Conservation (phyloP, 2,329 filamentous ascomycete genomes). For the Colletotrichum falcatum region DNA sequence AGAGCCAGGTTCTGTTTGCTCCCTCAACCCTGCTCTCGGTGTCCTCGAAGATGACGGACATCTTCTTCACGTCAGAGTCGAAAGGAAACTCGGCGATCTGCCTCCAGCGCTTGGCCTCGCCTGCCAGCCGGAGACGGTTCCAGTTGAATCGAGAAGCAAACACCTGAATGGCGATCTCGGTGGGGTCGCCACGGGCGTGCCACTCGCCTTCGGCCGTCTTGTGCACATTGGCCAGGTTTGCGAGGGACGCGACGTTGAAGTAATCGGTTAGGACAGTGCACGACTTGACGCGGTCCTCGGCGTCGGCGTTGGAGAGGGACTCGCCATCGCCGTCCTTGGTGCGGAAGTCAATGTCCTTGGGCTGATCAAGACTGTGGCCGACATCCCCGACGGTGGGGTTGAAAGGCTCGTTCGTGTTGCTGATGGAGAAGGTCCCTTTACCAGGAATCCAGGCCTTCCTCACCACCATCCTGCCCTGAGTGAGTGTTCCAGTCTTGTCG, state of each 20-base stretch:
- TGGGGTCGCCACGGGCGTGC: slow-evolving; percentile 75
- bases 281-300: slow-evolving; percentile 53
- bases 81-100: slow-evolving; percentile 78
- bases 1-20: slow-evolving; percentile 58
- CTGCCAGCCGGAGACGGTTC: slow-evolving; percentile 66
- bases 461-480: slow-evolving; percentile 66
- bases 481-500: slow-evolving; percentile 68
- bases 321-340: slow-evolving; percentile 46
- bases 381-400: slow-evolving; percentile 66
- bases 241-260: slow-evolving; percentile 72
- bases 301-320: slow-evolving; percentile 43
- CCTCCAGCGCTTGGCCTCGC: slow-evolving; percentile 63
- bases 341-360: slow-evolving; percentile 51
- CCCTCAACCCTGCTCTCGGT: slow-evolving; percentile 44
- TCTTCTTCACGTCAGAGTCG: slow-evolving; percentile 80
- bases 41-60: slow-evolving; percentile 76
- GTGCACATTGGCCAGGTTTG: slow-evolving; percentile 74
- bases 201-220: slow-evolving; percentile 64
- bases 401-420: slow-evolving; percentile 65
- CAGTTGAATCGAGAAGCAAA: slow-evolving; percentile 77
- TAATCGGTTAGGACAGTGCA: slow-evolving; percentile 60
- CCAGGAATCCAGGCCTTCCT: slow-evolving; percentile 65
- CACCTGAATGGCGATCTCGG: slow-evolving; percentile 81
- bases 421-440: slow-evolving; percentile 60
- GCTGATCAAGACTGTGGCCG: slow-evolving; percentile 52